Conservation (phyloP, 2,329 filamentous ascomycete species). For the Juglanconis sp. region DNA sequence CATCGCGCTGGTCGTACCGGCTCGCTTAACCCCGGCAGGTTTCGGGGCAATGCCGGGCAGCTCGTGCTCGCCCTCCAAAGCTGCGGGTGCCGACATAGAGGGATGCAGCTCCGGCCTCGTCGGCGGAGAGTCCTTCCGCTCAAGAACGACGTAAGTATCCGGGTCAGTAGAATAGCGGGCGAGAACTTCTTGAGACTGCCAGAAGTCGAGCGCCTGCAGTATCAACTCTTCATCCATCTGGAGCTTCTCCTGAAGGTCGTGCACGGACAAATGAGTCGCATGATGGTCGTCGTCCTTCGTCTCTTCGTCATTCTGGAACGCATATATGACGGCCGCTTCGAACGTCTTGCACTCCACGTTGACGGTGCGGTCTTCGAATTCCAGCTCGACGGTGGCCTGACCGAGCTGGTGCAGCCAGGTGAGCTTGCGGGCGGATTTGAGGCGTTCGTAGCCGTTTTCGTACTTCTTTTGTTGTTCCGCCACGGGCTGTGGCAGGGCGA, state of each 20-base stretch:
- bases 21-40: constrained; percentile 21
- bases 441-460: constrained; percentile 69
- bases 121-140: constrained; percentile 35
- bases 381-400: constrained; percentile 74
- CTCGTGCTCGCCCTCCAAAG: constrained; percentile 17
- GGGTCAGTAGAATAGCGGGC: constrained; percentile 43
- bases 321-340: constrained; percentile 83
- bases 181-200: constrained; percentile 67
- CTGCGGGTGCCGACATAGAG: constrained; percentile 17
- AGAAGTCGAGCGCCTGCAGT: constrained; percentile 64
- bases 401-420: constrained; percentile 85
- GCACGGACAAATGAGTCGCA: constrained; percentile 42
- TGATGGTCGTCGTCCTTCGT: constrained; percentile 25
- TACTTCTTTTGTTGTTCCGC: constrained; percentile 65
- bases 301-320: constrained; percentile 56
- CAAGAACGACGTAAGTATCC: constrained; percentile 65
- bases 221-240: constrained; percentile 74
- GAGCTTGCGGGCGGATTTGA: constrained; percentile 82
- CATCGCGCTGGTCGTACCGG: constrained; percentile 37
- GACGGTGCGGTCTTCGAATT: constrained; percentile 76
- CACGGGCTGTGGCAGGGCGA: constrained; percentile 60
- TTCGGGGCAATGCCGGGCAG: constrained; percentile 14
- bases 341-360: constrained; percentile 73
- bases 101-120: constrained; percentile 16
- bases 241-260: constrained; percentile 52